Base-by-base conservation (phyloP, 257 asterid genomes). In the Ilex asprella region DNA sequence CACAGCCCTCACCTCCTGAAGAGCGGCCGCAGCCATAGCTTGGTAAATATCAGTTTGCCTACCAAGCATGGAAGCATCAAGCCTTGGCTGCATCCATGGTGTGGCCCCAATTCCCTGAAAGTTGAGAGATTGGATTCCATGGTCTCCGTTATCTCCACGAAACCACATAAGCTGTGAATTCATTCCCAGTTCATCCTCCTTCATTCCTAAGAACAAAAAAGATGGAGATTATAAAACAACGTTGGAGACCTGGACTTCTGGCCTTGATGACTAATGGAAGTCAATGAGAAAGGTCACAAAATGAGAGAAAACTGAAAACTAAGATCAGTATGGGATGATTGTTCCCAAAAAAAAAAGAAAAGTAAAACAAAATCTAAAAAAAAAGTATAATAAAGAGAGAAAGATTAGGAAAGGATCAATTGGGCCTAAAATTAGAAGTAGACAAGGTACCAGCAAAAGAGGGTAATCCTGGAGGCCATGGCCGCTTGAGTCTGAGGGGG, bases 41-140 rank as follows among this genome's bases (percentile, higher is more conserved):
- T 88, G 98, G 77, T 86, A 81, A 39, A 82, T 75, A 62, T 88
- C 91, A 14, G 98, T 89, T 72, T 91, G 98, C 59, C 81, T 62
- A 55, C 92, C 83, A 57, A 78, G 75, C 78, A 77, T 74, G 55
- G 98, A 81, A 16, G 88, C 32, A 43, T 81, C 90, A 9, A 91
- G 75, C 77, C 95, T 77, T 21, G 95, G 93, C 65, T 81, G 98
- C 86, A 86, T 83, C 86, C 85, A 92, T 10, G 93, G 95, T 39
- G 85, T 70, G 14, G 62, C 72, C 64, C 95, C 83, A 13, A 70
- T 67, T 53, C 88, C 89, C 71, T 84, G 97, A 64, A 89, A 86
- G 72, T 81, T 84, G 47, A 83, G 80, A 0, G 94, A 72, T 68
- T 80, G 88, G 46, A 81, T 54, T 31, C 91, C 86, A 57, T 78